phyloP scores from a whole-genome alignment of 2,329 filamentous ascomycete genomes.

The Penicillium olsonii region DNA sequence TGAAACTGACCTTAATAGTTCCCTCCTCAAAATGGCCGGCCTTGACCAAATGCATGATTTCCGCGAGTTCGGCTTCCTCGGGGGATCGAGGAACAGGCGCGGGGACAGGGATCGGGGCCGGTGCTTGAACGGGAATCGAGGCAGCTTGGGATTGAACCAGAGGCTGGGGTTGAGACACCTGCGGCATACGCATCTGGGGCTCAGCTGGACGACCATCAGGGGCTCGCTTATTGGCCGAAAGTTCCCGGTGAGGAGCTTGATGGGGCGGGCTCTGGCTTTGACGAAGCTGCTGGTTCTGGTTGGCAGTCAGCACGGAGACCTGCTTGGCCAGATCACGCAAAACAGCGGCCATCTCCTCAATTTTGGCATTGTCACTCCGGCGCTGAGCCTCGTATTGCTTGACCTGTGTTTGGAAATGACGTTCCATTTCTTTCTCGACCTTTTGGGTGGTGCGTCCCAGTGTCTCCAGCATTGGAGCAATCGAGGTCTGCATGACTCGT shows the following conservation, averaged over 20 bases:
- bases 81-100: conserved; percentile 23
- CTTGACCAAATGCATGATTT: conserved; percentile 44
- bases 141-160: conserved; percentile 12
- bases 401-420: conserved; percentile 55
- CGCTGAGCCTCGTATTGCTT: conserved; percentile 55
- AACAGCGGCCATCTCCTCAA: conserved; percentile 60
- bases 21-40: conserved; percentile 46
- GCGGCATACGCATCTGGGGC: conserved; percentile 18
- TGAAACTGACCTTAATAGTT: conserved; percentile 44
- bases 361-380: conserved; percentile 57
- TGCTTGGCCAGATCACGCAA: conserved; percentile 57
- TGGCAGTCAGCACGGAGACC: conserved; percentile 46
- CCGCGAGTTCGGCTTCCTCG: conserved; percentile 44
- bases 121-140: neutral
- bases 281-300: conserved; percentile 44
- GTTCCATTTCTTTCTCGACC: conserved; percentile 68
- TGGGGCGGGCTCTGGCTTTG: conserved; percentile 2
- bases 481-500: conserved; percentile 60
- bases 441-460: conserved; percentile 69
- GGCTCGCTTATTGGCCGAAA: conserved; percentile 25
- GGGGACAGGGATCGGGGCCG: conserved; percentile 12
- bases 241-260: neutral
- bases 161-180: conserved; percentile 12
- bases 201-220: conserved; percentile 27
- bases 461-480: conserved; percentile 67